Percentiles rank a stretch among this genome's conserved stretches.
Conservation (phyloP, 805 yeast species). For the Yarrowia hollandica region DNA sequence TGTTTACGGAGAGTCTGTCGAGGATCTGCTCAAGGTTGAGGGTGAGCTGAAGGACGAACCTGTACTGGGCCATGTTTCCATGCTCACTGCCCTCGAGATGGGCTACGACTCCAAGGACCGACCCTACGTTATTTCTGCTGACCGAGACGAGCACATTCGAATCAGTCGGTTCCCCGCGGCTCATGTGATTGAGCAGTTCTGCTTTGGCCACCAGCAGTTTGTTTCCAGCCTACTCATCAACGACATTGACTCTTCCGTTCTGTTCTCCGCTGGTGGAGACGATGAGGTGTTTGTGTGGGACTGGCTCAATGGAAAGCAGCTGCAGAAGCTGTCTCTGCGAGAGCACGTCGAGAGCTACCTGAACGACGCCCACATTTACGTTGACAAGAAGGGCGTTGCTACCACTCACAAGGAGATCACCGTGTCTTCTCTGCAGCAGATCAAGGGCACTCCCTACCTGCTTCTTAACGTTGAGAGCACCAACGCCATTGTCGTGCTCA, state of each 20-base stretch:
- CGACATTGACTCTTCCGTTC: constrained; percentile 48
- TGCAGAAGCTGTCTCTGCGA: constrained; percentile 53
- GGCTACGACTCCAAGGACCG: constrained; percentile 48
- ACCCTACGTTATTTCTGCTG: constrained; percentile 69
- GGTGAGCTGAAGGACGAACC: constrained; percentile 54
- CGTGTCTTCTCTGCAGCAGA: constrained; percentile 39
- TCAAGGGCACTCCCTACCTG: constrained; percentile 40
- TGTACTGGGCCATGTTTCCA: constrained; percentile 91
- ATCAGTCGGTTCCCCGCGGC: constrained; percentile 77
- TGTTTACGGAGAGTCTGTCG: constrained; percentile 55
- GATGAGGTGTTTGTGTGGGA: constrained; percentile 71
- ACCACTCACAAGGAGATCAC: constrained; percentile 31
- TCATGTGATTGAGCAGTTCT: constrained; percentile 74
- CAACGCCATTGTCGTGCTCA: constrained; percentile 38
- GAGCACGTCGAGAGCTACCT: constrained; percentile 48
- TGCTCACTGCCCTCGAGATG: constrained; percentile 76
- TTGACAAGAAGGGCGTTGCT: constrained; percentile 14
- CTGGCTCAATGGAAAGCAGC: constrained; percentile 59
- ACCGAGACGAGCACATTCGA: constrained; percentile 94
- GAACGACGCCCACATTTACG: constrained; percentile 59
- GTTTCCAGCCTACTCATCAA: constrained; percentile 67
- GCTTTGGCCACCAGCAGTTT: constrained; percentile 85
- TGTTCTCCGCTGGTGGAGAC: constrained; percentile 93
- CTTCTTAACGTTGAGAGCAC: constrained; percentile 39
- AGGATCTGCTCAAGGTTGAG: constrained; percentile 31